Evolutionary conservation across 2,329 filamentous ascomycete genomes (phyloP), one percentile per base, ranked within the genome.

Genomic region (Colletotrichum sansevieriae): DNA sequence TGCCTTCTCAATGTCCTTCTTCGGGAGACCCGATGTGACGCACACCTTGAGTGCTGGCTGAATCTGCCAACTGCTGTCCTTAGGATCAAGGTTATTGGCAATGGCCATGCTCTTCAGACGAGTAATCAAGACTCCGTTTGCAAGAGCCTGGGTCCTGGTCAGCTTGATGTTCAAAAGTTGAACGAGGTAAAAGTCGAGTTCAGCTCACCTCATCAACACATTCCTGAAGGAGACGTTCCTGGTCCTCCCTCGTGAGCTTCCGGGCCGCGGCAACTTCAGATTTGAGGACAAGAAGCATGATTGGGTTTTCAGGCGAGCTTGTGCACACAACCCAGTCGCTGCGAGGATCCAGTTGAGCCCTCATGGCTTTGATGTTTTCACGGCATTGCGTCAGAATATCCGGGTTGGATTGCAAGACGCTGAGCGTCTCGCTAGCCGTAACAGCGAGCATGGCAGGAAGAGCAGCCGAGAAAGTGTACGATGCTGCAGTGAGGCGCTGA

Each of bases 1-100:
- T 0, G 96, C 94, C 84, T 97, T 97, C 82, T 99, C 97, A 63
- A 95, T 92, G 79, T 99, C 96, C 83, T 97, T 98, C 84, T 92
- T 97, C 25, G 92, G 92, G 71, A 99, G 83, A 1, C 92, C 96
- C 5, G 89, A 92, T 0, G 95, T 97, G 62, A 98, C 85, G 77
- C 95, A 98, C 12, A 98, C 88, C 82, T 98, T 98, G 71, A 99
- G 85, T 0, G 94, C 93, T 10, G 96, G 93, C 73, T 88, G 86
- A n/a, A 91, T 84, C 69, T 88, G 87, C 83, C 91, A 93, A 41
- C 85, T 86, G 49, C 88, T 85, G 67, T 95, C 92, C 76, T 91
- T 91, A 13, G 89, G 86, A 55, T 88, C 88, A 51, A 91, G 87
- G 43, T 88, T 82, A 57, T 84, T 81, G 56, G 87, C 83, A 69